Percentiles rank a stretch among this genome's conserved stretches.
Conservation (phyloP, 75 land plant species). For the Pinus albicaulis region DNA sequence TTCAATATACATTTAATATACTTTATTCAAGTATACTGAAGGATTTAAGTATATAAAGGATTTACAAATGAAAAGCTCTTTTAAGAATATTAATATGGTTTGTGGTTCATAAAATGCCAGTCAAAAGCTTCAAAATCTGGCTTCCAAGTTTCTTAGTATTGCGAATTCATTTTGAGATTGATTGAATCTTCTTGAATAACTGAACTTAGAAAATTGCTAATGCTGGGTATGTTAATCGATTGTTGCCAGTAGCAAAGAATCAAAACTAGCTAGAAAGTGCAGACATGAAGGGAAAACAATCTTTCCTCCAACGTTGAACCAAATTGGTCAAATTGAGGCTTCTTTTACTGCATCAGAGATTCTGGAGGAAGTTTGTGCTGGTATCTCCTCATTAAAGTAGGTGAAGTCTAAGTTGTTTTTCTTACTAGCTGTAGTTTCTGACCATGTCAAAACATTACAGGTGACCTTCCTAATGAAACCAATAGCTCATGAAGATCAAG, state of each 20-base stretch:
- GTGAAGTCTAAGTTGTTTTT: background rate
- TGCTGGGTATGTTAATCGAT: background rate
- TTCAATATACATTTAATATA: no score
- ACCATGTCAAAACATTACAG: background rate
- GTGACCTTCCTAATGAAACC: background rate
- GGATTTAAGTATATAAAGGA: no score
- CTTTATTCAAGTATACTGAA: no score
- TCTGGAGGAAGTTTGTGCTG: background rate
- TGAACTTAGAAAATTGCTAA: background rate
- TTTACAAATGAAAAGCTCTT: no score
- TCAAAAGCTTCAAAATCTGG: no score
- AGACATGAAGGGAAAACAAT: background rate
- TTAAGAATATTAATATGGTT: no score
- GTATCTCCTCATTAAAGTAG: background rate
- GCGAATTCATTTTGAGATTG: no score
- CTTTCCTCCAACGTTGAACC: background rate
- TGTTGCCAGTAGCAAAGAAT: background rate
- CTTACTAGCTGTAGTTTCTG: background rate
- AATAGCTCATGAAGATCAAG: background rate
- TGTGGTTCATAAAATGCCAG: no score
- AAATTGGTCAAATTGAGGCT: background rate
- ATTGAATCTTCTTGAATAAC: no score
- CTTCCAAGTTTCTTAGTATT: no score
- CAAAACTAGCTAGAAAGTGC: background rate
- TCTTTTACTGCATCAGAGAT: background rate